Conservation (phyloP, 1,284 basidiomycete species). For the Heterobasidion parviporum region DNA sequence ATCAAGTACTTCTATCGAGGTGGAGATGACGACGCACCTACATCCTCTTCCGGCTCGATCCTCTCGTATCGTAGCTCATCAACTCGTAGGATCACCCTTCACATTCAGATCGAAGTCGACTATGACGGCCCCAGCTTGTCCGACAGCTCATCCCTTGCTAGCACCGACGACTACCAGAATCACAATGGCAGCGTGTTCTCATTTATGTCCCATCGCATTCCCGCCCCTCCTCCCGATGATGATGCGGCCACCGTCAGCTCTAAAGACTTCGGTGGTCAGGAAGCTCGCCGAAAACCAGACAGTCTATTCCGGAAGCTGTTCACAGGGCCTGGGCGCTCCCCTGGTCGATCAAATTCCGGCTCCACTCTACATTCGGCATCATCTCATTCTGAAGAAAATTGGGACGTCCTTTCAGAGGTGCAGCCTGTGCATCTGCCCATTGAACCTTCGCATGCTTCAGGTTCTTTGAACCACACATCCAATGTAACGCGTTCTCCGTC, state of each 20-base stretch:
- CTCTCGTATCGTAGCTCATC: slow-evolving; percentile 64
- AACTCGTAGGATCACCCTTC: slow-evolving; percentile 60
- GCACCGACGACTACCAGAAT: slow-evolving; percentile 62
- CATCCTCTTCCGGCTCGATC: slow-evolving; percentile 65
- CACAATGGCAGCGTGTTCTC: slow-evolving; percentile 53
- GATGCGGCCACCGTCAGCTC: slow-evolving; percentile 69
- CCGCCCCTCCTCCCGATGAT: slow-evolving; percentile 42
- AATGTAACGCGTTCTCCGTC: slow-evolving; percentile 1
- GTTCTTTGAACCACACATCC: not conserved
- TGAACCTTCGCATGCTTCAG: not conserved
- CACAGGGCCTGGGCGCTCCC: slow-evolving; percentile 3
- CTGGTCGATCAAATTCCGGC: not conserved
- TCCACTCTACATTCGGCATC: not conserved
- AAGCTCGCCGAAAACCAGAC: slow-evolving; percentile 1
- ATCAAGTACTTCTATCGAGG: slow-evolving; percentile 70
- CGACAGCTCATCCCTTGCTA: slow-evolving; percentile 75
- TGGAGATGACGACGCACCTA: slow-evolving; percentile 68
- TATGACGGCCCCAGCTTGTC: slow-evolving; percentile 89
- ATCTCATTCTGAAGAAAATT: not conserved
- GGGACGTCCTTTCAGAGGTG: not conserved
- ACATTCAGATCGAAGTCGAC: slow-evolving; percentile 71
- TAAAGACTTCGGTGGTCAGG: slow-evolving; percentile 35
- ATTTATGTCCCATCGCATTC: slow-evolving; percentile 34
- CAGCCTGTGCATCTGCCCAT: not conserved
- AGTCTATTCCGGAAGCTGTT: slow-evolving; percentile 9